A percentile compares a stretch with the other conserved stretches of the same genome.
phyloP scores from a whole-genome alignment of 129 eudicot species.

The Flaveria sonorensis region DNA sequence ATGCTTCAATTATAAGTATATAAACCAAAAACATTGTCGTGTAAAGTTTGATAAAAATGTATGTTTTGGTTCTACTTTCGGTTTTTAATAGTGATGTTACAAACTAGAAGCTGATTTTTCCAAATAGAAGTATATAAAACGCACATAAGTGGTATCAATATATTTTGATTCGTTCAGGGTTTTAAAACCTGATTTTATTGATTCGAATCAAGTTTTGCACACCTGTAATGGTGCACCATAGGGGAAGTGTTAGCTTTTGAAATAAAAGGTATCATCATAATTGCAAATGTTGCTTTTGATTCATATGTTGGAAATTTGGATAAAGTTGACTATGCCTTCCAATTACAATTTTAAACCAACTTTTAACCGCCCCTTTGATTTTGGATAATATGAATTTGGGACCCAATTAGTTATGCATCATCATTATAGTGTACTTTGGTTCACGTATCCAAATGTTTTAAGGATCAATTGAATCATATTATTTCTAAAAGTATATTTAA shows the following conservation, averaged over 20 bases:
- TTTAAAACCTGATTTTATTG: not conserved
- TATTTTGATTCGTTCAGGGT: too few species aligned
- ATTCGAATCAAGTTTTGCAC: not conserved
- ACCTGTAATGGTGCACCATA: not conserved
- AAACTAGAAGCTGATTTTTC: too few species aligned
- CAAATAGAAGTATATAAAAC: too few species aligned
- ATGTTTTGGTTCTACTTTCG: too few species aligned
- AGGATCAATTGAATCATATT: slow-evolving; percentile 12
- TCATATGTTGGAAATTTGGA: slow-evolving; percentile 32
- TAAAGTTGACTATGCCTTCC: slow-evolving; percentile 27
- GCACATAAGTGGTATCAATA: too few species aligned
- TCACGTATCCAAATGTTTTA: slow-evolving; percentile 28
- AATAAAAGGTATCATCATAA: slow-evolving; percentile 20
- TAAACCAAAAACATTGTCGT: too few species aligned
- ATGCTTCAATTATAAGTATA: too few species aligned
- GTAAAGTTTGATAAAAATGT: too few species aligned
- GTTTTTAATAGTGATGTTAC: too few species aligned
- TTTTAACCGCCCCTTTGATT: slow-evolving; percentile 22
- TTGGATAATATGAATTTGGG: slow-evolving; percentile 28
- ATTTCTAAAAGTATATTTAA: slow-evolving; percentile 1
- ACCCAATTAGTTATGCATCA: slow-evolving; percentile 22
- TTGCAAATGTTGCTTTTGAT: slow-evolving; percentile 26
- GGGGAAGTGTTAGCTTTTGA: not conserved
- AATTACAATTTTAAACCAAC: slow-evolving; percentile 6
- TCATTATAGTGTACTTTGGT: slow-evolving; percentile 31